Evolutionary conservation across 108 stramenopile species (phyloP).

Genomic region (Seminavis robusta): DNA sequence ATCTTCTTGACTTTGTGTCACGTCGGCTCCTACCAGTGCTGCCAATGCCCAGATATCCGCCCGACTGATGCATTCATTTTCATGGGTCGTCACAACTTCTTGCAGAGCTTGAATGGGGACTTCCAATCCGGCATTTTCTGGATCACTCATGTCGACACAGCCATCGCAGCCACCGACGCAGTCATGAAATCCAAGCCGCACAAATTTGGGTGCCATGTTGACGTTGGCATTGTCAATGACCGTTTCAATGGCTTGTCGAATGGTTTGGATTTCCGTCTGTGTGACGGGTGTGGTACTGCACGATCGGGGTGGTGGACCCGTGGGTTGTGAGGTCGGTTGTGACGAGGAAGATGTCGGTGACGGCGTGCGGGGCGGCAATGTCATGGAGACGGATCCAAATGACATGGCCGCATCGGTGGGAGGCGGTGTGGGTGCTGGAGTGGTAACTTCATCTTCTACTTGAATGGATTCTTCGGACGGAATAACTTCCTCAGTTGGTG

Average conservation of each 20-base stretch:
- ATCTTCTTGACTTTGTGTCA: slow-evolving; percentile 14
- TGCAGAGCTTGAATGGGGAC: slow-evolving; percentile 37
- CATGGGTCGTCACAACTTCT: slow-evolving; percentile 25
- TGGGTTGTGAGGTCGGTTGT: too few species aligned
- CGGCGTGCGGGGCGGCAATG: too few species aligned
- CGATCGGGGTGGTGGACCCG: too few species aligned
- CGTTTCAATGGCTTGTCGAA: background rate
- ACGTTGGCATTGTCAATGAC: slow-evolving; percentile 4
- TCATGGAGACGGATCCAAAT: too few species aligned
- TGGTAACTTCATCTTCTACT: too few species aligned
- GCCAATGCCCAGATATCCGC: slow-evolving; percentile 58
- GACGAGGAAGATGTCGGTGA: too few species aligned
- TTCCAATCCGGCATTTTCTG: slow-evolving; percentile 39
- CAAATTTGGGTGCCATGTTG: slow-evolving; percentile 24
- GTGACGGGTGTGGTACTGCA: too few species aligned
- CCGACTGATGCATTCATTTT: slow-evolving; percentile 22
- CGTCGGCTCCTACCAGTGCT: slow-evolving; percentile 38
- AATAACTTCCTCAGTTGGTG: too few species aligned
- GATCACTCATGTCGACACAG: slow-evolving; percentile 43
- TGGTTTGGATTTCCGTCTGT: too few species aligned
- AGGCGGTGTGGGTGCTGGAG: too few species aligned
- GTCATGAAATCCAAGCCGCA: slow-evolving; percentile 59
- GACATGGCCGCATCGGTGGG: too few species aligned
- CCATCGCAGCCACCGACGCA: slow-evolving; percentile 53
- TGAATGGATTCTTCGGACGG: too few species aligned